Evolutionary conservation across 371 early-diverging fungal species (phyloP), one percentile per base, ranked within the genome.

Genomic region (Mucor circinelloides): DNA sequence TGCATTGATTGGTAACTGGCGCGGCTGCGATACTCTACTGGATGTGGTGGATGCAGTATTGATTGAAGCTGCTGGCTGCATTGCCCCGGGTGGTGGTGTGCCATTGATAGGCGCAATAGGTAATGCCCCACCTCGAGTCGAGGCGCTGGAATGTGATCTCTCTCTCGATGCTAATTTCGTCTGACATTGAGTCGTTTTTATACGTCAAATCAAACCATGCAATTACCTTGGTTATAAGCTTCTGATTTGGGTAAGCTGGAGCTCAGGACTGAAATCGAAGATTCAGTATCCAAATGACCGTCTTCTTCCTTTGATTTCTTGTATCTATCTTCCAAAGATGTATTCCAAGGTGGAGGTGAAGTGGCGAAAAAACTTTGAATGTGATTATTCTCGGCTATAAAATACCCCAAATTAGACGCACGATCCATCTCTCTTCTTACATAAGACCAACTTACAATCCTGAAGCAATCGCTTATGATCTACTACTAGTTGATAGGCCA

Each of bases 401-500:
- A 25, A 58, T 23, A 0, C 5, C 12, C 7, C 8, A 9, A 17
- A 12, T 60, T 4, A 36, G 31, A 19, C 2, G 55, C 55, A 17
- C 6, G 13, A 3, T 32, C 17, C 3, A 5, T 58, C 12, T n/a
- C 17, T 25, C 10, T 3, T 7, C 28, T 6, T 17, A 7, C 17
- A 55, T 55, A 17, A 17, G 15, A 8, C 13, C 8, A 0, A 64
- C 76, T 77, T 81, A 88, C 92, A 90, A 63, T 87, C 90, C 59
- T 87, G 72, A 30, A 90, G 73, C 81, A 94, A 86, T 57, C 91
- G 85, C 46, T 90, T 84, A 70, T 95, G 90, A 75, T 97, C 97
- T 0, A 93, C 82, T 2, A 94, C 91, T 58, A 97, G 85, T 73
- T 96, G 96, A 75, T 96, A 98, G 6, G 97, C 95, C 2, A 97